Percentiles rank a stretch among this genome's conserved stretches.
Conservation (phyloP, 2,329 filamentous ascomycete species). For the Akanthomyces lecanii region DNA sequence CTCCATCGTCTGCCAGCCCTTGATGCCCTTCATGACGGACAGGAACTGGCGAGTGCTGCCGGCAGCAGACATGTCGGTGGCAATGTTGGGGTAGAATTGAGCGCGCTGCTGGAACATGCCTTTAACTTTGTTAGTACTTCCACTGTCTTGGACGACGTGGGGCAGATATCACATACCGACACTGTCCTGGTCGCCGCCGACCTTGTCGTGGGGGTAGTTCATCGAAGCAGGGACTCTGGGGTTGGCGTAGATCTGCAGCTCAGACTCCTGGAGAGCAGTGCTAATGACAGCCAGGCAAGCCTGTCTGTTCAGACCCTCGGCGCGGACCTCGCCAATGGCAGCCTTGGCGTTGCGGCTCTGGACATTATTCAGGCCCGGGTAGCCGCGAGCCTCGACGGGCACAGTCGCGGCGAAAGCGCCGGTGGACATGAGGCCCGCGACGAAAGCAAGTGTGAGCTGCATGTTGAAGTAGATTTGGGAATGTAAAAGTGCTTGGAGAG, state of each 20-base stretch:
- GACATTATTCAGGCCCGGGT: background rate
- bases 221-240: conserved; percentile 4
- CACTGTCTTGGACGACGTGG: accelerated
- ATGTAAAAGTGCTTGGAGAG: too few species aligned
- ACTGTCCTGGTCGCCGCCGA: conserved; percentile 13
- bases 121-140: background rate
- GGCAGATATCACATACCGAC: background rate
- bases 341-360: conserved; percentile 12
- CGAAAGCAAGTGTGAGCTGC: conserved; percentile 5
- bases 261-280: conserved; percentile 10
- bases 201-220: conserved; percentile 11
- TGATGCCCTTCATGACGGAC: conserved; percentile 5
- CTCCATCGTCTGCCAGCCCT: conserved; percentile 11
- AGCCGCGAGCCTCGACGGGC: background rate
- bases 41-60: conserved; percentile 12
- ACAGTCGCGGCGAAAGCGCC: background rate
- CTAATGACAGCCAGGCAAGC: conserved; percentile 11
- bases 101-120: conserved; percentile 15
- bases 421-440: conserved; percentile 10
- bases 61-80: conserved; percentile 4
- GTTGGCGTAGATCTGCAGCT: conserved; percentile 14
- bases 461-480: background rate
- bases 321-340: conserved; percentile 7
- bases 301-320: conserved; percentile 2
- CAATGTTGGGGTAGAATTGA: conserved; percentile 1